A percentile compares a stretch with the other conserved stretches of the same genome.
These are phyloP conservation scores for Andrographis paniculata DNA, from an alignment of 305 asterid genomes.

Conservation along the genomic window DNA sequence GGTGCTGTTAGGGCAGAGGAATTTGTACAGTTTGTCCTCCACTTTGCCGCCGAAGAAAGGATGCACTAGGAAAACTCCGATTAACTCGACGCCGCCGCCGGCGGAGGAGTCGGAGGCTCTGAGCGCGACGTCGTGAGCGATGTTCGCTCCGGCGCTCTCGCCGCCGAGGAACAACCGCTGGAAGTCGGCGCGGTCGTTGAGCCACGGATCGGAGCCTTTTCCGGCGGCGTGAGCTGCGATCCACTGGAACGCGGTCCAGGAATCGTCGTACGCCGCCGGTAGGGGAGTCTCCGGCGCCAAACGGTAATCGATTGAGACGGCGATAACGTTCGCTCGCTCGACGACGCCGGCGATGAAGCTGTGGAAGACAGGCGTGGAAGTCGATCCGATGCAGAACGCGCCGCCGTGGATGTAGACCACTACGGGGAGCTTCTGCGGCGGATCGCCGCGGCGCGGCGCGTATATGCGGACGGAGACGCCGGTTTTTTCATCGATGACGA, in stretches of 20 bases:
- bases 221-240: constrained; percentile 30
- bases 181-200: constrained; percentile 37
- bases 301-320: constrained; percentile 33
- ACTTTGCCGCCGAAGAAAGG: constrained; percentile 38
- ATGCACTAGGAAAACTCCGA: constrained; percentile 30
- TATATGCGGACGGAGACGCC: constrained; percentile 32
- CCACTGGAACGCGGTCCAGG: constrained; percentile 47
- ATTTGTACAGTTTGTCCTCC: constrained; percentile 35
- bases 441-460: constrained; percentile 22
- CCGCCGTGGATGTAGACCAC: constrained; percentile 49
- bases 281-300: constrained; percentile 38
- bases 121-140: constrained; percentile 39
- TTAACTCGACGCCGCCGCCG: constrained; percentile 16
- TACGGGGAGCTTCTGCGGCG: constrained; percentile 27
- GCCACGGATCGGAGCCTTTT: constrained; percentile 41
- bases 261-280: constrained; percentile 39
- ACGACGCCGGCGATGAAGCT: constrained; percentile 20
- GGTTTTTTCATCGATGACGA: constrained; percentile 20
- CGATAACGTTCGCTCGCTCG: constrained; percentile 23
- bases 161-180: constrained; percentile 41
- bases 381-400: constrained; percentile 37
- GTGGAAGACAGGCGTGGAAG: constrained; percentile 23
- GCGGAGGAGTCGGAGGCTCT: constrained; percentile 24
- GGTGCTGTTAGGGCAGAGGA: constrained; percentile 38
- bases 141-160: constrained; percentile 49